Evolutionary conservation across 257 asterid species (phyloP).

Genomic region (Leptodermis oblonga): DNA sequence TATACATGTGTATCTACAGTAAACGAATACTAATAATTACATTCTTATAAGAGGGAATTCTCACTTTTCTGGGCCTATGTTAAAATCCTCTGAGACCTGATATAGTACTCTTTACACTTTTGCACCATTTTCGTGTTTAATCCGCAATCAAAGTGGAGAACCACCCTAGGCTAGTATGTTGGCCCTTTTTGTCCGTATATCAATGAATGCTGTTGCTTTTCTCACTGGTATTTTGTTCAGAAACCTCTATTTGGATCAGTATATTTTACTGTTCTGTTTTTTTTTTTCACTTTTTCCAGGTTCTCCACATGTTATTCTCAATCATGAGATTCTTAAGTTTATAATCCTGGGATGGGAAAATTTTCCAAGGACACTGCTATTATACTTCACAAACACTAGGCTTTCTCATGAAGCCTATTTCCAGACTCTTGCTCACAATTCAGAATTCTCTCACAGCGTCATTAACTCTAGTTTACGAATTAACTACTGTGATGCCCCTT

Average conservation of each 20-base stretch:
- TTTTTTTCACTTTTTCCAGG: constrained; percentile 30
- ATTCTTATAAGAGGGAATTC: neutral
- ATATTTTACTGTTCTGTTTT: neutral
- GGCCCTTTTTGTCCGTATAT: neutral
- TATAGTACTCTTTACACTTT: neutral
- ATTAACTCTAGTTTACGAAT: constrained; percentile 38
- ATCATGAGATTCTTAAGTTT: constrained; percentile 30
- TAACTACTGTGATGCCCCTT: constrained; percentile 2
- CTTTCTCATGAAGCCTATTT: constrained; percentile 35
- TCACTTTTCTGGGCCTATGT: neutral
- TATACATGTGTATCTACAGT: too few relatives aligned
- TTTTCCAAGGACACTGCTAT: constrained; percentile 36
- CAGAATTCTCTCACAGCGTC: constrained; percentile 25
- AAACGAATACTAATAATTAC: too few relatives aligned
- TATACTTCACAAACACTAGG: constrained; percentile 39
- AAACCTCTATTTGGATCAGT: neutral
- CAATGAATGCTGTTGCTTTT: neutral
- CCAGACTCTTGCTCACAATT: constrained; percentile 39
- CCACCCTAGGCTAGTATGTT: neutral
- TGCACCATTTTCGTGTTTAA: neutral
- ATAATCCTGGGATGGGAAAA: constrained; percentile 38
- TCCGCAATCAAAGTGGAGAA: neutral
- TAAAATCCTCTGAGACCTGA: neutral
- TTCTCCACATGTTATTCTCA: constrained; percentile 40
- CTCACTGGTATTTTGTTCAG: neutral